phyloP scores from a whole-genome alignment of 257 asterid species.

The Schizonepeta tenuifolia region DNA sequence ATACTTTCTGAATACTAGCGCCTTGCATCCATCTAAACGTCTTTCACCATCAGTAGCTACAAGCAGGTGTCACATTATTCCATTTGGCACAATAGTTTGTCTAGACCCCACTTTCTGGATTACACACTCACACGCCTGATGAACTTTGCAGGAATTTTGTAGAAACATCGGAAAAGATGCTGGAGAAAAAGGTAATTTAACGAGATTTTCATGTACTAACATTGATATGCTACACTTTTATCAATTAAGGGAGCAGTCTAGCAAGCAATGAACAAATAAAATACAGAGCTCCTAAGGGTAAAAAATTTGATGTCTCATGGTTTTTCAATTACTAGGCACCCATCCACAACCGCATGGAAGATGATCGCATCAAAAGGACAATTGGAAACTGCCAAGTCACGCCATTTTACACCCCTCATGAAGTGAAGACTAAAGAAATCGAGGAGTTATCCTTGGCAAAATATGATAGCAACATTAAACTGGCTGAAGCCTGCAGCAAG shows the following conservation, averaged over 20 bases:
- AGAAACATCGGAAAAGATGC: slow-evolving; percentile 48
- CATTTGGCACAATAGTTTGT: slow-evolving; percentile 28
- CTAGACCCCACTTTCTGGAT: neutral
- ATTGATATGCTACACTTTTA: neutral
- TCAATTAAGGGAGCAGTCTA: slow-evolving; percentile 21
- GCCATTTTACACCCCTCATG: slow-evolving; percentile 33
- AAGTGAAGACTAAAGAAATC: slow-evolving; percentile 44
- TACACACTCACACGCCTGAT: slow-evolving; percentile 22
- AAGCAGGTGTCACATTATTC: slow-evolving; percentile 54
- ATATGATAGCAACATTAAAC: slow-evolving; percentile 57
- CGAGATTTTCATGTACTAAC: slow-evolving; percentile 1
- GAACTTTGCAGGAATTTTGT: slow-evolving; percentile 51
- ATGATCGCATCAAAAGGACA: slow-evolving; percentile 35
- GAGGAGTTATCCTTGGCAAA: slow-evolving; percentile 48
- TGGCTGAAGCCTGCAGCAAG: slow-evolving; percentile 71
- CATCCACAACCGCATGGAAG: slow-evolving; percentile 39
- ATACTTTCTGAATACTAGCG: slow-evolving; percentile 31
- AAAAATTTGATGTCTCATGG: slow-evolving; percentile 13
- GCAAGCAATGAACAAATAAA: slow-evolving; percentile 19
- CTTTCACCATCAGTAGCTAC: slow-evolving; percentile 44
- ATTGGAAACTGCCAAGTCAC: slow-evolving; percentile 34
- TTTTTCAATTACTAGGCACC: slow-evolving; percentile 44
- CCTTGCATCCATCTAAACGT: slow-evolving; percentile 68
- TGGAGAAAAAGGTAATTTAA: slow-evolving; percentile 53
- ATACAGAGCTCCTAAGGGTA: neutral